A percentile compares a stretch with the other conserved stretches of the same genome.
phyloP scores from a whole-genome alignment of 495 filamentous ascomycete species.

The Cairneyella variabilis region DNA sequence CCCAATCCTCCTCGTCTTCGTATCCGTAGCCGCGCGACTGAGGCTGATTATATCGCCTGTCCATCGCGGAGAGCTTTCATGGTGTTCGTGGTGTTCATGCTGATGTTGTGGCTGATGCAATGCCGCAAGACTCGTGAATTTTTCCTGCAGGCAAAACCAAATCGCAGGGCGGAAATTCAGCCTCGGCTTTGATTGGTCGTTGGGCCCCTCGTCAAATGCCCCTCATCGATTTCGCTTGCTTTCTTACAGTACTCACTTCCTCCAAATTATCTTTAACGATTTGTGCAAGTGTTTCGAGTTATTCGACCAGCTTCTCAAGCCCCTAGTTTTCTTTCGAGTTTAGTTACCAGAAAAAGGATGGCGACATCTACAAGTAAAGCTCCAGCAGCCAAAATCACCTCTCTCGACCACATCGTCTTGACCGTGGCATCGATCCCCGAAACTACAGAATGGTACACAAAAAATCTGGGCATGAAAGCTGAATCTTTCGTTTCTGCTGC shows the following conservation, averaged over 20 bases:
- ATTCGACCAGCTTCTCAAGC: no score
- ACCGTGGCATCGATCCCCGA: constrained; percentile 43
- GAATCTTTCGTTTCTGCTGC: constrained; percentile 38
- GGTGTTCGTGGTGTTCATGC: not conserved
- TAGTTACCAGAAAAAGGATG: no score
- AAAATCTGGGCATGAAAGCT: constrained; percentile 46
- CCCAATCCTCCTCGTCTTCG: constrained; percentile 1
- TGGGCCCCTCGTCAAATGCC: not conserved
- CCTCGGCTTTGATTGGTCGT: constrained; percentile 1
- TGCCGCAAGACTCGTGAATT: not conserved
- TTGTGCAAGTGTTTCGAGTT: no score
- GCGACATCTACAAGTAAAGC: no score
- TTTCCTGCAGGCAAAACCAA: no score
- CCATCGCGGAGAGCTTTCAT: constrained; percentile 15
- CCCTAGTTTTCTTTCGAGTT: no score
- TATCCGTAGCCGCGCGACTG: not conserved
- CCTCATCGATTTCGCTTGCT: not conserved
- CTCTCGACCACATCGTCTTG: constrained; percentile 51
- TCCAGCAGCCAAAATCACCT: constrained; percentile 22
- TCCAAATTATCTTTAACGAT: no score
- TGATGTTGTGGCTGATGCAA: not conserved
- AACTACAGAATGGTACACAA: constrained; percentile 43
- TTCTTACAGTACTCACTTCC: not conserved
- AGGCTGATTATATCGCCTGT: constrained; percentile 17
- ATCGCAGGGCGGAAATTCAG: not conserved